These are phyloP conservation scores for Calycina herbarum DNA, from an alignment of 2,329 filamentous ascomycete species.

Conservation along the genomic window DNA sequence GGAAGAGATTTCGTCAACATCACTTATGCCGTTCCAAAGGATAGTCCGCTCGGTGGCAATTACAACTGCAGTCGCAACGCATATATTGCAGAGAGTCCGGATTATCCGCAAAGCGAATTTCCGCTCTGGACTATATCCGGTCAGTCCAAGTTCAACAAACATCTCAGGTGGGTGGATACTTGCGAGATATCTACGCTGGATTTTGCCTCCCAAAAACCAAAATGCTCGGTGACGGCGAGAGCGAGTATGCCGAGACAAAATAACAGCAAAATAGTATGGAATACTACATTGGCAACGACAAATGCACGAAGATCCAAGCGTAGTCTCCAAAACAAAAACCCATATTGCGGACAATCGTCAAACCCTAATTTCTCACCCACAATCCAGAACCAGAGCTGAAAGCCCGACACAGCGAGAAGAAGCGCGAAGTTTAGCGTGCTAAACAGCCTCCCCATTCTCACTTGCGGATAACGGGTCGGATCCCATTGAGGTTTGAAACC, in stretches of 20 bases:
- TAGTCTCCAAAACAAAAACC: conserved; percentile 23
- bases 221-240: conserved; percentile 5
- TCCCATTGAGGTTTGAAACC: conserved; percentile 16
- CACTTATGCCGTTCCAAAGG: conserved; percentile 29
- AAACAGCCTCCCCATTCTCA: conserved; percentile 13
- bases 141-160: not conserved
- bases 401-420: conserved; percentile 17
- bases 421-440: conserved; percentile 19
- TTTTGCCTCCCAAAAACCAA: not conserved
- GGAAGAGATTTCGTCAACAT: conserved; percentile 25
- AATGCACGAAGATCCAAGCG: conserved; percentile 15
- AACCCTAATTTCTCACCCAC: not conserved
- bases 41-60: conserved; percentile 28
- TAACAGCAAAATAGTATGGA: conserved; percentile 18
- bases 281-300: conserved; percentile 16
- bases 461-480: conserved; percentile 20
- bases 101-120: conserved; percentile 13
- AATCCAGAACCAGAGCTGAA: conserved; percentile 26
- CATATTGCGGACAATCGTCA: conserved; percentile 16
- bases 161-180: not conserved
- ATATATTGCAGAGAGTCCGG: conserved; percentile 14
- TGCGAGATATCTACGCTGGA: not conserved
- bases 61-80: conserved; percentile 15
- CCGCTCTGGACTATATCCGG: not conserved
- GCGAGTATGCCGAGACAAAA: conserved; percentile 13